These are phyloP conservation scores for Acanthamoeba lugdunensis DNA, from an alignment of 208 protist species.

Conservation along the genomic window DNA sequence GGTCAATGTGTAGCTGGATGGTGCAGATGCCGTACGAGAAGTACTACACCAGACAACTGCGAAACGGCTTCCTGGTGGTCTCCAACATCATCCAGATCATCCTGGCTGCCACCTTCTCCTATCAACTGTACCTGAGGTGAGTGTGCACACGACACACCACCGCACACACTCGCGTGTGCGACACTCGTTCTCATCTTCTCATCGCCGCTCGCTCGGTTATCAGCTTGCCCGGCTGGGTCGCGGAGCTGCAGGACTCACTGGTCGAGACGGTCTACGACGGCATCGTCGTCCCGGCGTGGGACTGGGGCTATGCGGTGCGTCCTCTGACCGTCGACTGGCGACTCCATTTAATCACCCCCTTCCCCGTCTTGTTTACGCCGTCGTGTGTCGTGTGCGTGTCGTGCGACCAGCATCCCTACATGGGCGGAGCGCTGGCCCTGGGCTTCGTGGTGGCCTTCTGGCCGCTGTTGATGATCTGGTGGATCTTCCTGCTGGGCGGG, in stretches of 20 bases:
- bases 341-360: too few relatives aligned
- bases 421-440: not conserved
- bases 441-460: not conserved
- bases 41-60: not conserved
- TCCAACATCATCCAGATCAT: not conserved
- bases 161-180: too few relatives aligned
- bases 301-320: not conserved
- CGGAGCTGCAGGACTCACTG: not conserved
- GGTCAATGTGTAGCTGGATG: conserved; percentile 11
- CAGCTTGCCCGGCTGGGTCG: not conserved
- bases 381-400: not conserved
- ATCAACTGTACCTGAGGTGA: not conserved
- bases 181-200: too few relatives aligned
- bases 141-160: too few relatives aligned
- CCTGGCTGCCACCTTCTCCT: not conserved
- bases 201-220: not conserved
- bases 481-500: conserved; percentile 1
- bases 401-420: not conserved
- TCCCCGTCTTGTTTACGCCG: not conserved
- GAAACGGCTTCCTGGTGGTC: not conserved
- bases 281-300: conserved; percentile 1
- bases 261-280: not conserved
- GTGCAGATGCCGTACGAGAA: conserved; percentile 4
- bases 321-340: not conserved
- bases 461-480: conserved; percentile 33